Conservation (phyloP, 768 basidiomycete species). For the Podaxis rugospora region DNA sequence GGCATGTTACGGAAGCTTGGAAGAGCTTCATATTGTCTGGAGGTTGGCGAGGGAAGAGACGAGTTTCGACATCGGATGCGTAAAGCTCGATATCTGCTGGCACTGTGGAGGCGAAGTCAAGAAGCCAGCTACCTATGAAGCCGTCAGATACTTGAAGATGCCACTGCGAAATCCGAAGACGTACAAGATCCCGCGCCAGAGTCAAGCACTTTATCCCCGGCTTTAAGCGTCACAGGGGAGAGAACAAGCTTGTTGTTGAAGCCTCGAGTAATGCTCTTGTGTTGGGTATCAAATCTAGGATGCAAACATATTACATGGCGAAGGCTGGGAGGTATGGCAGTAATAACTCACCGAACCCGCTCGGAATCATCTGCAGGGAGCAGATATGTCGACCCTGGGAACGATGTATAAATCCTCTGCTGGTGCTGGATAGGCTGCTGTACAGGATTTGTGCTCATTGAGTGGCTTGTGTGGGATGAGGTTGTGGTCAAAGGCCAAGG, state of each 20-base stretch:
- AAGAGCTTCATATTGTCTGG: constrained; percentile 11
- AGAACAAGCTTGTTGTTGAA: constrained; percentile 10
- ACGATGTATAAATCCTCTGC: background rate
- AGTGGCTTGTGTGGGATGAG: background rate
- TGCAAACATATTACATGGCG: background rate
- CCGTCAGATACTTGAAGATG: background rate
- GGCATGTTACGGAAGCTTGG: constrained; percentile 1
- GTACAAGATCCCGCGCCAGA: constrained; percentile 12
- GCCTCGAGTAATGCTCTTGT: constrained; percentile 9
- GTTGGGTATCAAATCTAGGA: constrained; percentile 10
- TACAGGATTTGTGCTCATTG: background rate
- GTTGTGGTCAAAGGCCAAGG: background rate
- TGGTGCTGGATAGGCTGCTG: background rate
- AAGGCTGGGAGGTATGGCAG: background rate
- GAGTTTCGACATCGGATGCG: constrained; percentile 18
- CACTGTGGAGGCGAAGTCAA: constrained; percentile 13
- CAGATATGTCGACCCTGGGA: constrained; percentile 1
- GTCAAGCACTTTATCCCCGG: constrained; percentile 10
- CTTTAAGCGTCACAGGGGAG: constrained; percentile 5
- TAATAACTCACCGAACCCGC: background rate
- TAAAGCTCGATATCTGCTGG: constrained; percentile 13
- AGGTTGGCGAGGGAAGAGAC: constrained; percentile 17
- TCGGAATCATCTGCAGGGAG: background rate
- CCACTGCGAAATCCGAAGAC: background rate
- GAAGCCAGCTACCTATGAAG: constrained; percentile 18